phyloP scores from a whole-genome alignment of 257 asterid genomes.

The Solanum arcanum region DNA sequence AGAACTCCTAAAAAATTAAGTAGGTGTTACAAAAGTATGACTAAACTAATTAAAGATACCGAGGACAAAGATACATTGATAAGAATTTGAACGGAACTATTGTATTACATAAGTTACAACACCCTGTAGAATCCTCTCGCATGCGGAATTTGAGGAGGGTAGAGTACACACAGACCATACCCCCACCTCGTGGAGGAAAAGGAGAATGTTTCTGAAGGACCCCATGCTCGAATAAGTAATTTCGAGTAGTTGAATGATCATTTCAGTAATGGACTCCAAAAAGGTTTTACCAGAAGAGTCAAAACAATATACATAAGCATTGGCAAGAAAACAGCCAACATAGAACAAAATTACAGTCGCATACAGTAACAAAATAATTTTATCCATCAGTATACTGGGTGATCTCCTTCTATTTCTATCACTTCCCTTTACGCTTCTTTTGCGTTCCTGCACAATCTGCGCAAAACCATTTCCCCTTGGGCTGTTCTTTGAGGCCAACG shows the following conservation, averaged over 20 bases:
- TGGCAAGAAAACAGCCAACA: neutral
- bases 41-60: too few relatives aligned
- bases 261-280: neutral
- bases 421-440: conserved; percentile 56
- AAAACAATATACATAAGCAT: neutral
- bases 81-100: too few relatives aligned
- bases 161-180: neutral
- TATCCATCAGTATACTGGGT: neutral
- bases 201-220: neutral
- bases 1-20: too few relatives aligned
- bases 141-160: neutral
- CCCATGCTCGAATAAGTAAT: neutral
- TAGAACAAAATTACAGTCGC: neutral
- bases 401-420: neutral
- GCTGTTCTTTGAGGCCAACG: conserved; percentile 84
- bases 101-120: too few relatives aligned
- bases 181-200: neutral
- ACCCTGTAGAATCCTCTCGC: neutral
- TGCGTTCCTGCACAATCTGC: conserved; percentile 65
- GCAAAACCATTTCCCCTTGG: conserved; percentile 97
- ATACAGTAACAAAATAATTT: neutral
- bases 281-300: neutral
- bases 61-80: too few relatives aligned
- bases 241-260: neutral
- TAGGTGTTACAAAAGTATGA: too few relatives aligned